A percentile compares a stretch with the other conserved stretches of the same genome.
Conservation (phyloP, 2,329 filamentous ascomycete genomes). For the Ophiognomonia clavigignenti-juglandacearum region DNA sequence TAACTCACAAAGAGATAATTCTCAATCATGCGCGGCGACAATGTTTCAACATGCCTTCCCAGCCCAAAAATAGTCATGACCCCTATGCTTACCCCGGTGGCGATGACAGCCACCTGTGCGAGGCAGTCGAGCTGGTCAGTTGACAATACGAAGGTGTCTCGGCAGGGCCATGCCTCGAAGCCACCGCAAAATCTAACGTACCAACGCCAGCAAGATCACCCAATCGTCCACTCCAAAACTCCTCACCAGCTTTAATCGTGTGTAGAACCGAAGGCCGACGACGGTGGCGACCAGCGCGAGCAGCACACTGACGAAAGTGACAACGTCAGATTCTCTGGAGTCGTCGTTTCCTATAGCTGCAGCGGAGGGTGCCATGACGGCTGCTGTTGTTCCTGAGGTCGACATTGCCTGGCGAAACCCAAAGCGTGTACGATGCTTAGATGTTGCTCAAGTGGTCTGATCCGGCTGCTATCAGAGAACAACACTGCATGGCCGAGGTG, state of each 20-base stretch:
- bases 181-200: slow-evolving; percentile 19
- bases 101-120: slow-evolving; percentile 2
- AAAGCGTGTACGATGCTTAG: too few relatives aligned
- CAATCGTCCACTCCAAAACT: slow-evolving; percentile 18
- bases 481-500: too few relatives aligned
- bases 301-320: slow-evolving; percentile 21
- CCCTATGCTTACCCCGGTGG: slow-evolving; percentile 12
- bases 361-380: not conserved
- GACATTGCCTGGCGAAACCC: too few relatives aligned
- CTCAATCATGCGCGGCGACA: slow-evolving; percentile 4
- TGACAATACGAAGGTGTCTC: not conserved
- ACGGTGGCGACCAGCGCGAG: slow-evolving; percentile 22
- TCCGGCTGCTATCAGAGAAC: too few relatives aligned
- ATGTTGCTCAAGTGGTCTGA: too few relatives aligned
- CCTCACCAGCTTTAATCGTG: slow-evolving; percentile 23
- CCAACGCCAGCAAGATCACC: slow-evolving; percentile 32
- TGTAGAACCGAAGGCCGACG: slow-evolving; percentile 26
- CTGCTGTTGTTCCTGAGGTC: too few relatives aligned
- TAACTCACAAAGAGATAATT: slow-evolving; percentile 1
- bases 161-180: too few relatives aligned
- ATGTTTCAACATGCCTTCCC: slow-evolving; percentile 16
- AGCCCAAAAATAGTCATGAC: slow-evolving; percentile 16
- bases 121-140: not conserved
- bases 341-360: slow-evolving; percentile 11
- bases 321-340: slow-evolving; percentile 19